These are phyloP conservation scores for Blastobotrys serpentis DNA, from an alignment of 1,139 yeast genomes.

Conservation along the genomic window DNA sequence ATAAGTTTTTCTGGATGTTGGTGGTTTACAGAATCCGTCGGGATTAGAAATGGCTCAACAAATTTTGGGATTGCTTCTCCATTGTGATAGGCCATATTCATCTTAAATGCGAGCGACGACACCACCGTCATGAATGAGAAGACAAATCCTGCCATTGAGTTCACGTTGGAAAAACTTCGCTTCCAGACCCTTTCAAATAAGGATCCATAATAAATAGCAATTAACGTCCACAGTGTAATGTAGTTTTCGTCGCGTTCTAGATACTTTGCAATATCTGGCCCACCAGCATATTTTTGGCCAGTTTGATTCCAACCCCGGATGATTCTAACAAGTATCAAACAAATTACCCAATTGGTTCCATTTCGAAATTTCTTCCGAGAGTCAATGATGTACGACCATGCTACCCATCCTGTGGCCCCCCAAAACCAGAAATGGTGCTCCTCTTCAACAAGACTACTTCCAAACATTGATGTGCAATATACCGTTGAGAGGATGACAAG, in stretches of 20 bases:
- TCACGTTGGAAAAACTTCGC: conserved; percentile 28
- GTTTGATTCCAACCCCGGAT: conserved; percentile 86
- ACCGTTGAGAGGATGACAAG: conserved; percentile 42
- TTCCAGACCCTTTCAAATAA: conserved; percentile 31
- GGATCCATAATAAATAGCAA: conserved; percentile 44
- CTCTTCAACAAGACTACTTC: conserved; percentile 92
- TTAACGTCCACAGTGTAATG: conserved; percentile 51
- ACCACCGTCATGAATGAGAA: conserved; percentile 43
- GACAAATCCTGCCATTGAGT: conserved; percentile 41
- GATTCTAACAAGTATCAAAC: conserved; percentile 52
- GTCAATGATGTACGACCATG: conserved; percentile 33
- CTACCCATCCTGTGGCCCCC: conserved; percentile 46
- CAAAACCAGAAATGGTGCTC: conserved; percentile 98
- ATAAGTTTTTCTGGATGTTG: conserved; percentile 26
- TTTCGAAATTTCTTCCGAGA: conserved; percentile 28
- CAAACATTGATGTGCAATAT: conserved; percentile 67
- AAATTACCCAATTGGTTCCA: conserved; percentile 35
- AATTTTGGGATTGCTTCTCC: conserved; percentile 51
- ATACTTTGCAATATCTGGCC: conserved; percentile 46
- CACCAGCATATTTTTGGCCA: conserved; percentile 75
- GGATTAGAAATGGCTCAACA: conserved; percentile 37
- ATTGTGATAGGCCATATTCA: conserved; percentile 54
- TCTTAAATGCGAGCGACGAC: conserved; percentile 55
- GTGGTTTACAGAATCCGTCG: conserved; percentile 17
- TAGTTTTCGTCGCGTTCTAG: conserved; percentile 25